These are phyloP conservation scores for Phytophthora fragariaefolia DNA, from an alignment of 352 stramenopile genomes.

Conservation along the genomic window DNA sequence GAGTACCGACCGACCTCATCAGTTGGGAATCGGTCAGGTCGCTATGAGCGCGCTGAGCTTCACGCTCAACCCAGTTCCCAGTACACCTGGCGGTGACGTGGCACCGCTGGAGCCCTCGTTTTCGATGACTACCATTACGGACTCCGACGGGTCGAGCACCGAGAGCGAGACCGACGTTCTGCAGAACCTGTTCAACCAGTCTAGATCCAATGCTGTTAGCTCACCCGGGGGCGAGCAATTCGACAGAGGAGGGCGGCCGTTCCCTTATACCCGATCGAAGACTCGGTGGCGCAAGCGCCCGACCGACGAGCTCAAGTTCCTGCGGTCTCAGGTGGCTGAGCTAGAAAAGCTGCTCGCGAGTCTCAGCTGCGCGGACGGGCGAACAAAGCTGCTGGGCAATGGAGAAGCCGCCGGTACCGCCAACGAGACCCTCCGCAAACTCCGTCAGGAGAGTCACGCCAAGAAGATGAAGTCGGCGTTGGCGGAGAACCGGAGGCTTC, in stretches of 20 bases:
- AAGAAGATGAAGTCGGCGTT: conserved; percentile 8
- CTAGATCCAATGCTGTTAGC: not conserved
- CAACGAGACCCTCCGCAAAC: conserved; percentile 6
- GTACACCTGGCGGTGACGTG: not conserved
- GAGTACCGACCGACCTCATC: not conserved
- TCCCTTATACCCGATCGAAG: conserved; percentile 13
- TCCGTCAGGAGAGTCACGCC: conserved; percentile 1
- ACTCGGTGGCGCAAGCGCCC: conserved; percentile 26
- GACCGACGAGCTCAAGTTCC: conserved; percentile 36
- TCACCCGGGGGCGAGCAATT: not conserved
- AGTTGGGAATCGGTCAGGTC: not conserved
- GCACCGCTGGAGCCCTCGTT: not conserved
- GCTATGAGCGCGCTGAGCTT: not conserved
- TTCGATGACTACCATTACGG: not conserved
- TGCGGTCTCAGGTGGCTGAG: conserved; percentile 20
- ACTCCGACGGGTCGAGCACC: not conserved
- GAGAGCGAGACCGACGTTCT: not conserved
- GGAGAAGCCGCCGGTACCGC: not conserved
- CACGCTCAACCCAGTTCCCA: not conserved
- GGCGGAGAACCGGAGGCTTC: conserved; percentile 22
- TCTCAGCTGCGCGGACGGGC: conserved; percentile 4
- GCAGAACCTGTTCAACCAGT: not conserved
- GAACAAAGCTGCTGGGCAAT: conserved; percentile 1
- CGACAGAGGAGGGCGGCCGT: not conserved
- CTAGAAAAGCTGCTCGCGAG: conserved; percentile 16